Evolutionary conservation across 305 asterid species (phyloP), one percentile per base, ranked within the genome.

Genomic region (Fraxinus nigra): DNA sequence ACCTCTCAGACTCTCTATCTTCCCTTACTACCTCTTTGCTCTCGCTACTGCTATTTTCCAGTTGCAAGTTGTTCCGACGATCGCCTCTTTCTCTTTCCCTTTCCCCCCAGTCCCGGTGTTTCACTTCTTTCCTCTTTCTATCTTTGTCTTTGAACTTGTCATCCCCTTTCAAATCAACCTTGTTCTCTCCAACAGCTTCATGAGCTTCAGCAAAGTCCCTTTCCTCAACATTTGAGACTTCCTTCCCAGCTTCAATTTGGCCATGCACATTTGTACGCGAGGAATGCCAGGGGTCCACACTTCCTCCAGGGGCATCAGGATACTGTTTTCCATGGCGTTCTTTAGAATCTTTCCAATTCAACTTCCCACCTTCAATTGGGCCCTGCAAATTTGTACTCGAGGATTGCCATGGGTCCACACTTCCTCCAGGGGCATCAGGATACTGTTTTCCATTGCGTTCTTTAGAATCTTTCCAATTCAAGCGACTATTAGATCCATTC

Each of bases 91-190:
- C 97, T 91, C 89, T 95, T 78, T 92, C 98, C 24, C 63, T 51
- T 69, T 94, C 99, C 24, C 92, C 95, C 98, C 95, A 93, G 61
- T 96, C 99, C 86, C 97, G 87, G 75, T 90, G 98, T 85, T 92
- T 94, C 79, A 87, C 89, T 87, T 96, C 97, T 90, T 94, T 94
- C 91, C 95, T 90, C 89, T 93, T 94, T 85, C 96, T 88, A 78
- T 94, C 99, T 88, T 87, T 96, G 48, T 94, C 98, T 86, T 91
- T 93, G 83, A 89, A 86, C 82, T 91, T 95, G 75, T 95, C 97
- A 22, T 95, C 98, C 81, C 90, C 97, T 89, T 87, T 95, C 85
- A 84, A 72, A 81, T 95, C 98, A 82, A 92, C 89, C 87, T 89
- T 94, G 89, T 92, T 95, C 86, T 92, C 98, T 75, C 96, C 94